Conservation (phyloP, 2,329 filamentous ascomycete species). For the Sarocladium kiliense region DNA sequence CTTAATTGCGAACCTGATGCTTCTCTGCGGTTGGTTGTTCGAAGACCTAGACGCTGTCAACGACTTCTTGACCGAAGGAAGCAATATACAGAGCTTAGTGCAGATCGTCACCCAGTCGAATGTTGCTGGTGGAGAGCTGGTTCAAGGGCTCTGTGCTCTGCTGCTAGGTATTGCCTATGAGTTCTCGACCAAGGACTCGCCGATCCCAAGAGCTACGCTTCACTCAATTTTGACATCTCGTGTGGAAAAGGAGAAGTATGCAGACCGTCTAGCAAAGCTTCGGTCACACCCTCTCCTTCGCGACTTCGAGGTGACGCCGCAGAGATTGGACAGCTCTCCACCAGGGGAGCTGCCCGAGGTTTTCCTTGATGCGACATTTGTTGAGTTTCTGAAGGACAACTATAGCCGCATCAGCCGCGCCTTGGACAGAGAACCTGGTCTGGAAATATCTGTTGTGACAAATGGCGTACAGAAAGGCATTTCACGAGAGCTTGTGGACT, state of each 20-base stretch:
- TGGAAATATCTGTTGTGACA: conserved; percentile 76
- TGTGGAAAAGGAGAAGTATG: conserved; percentile 81
- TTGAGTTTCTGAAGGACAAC: conserved; percentile 95
- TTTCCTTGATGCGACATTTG: conserved; percentile 79
- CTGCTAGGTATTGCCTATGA: conserved; percentile 88
- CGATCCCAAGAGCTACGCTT: conserved; percentile 74
- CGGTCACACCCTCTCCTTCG: conserved; percentile 74
- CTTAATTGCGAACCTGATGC: conserved; percentile 80
- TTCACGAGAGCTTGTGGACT: conserved; percentile 89
- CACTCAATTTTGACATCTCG: conserved; percentile 72
- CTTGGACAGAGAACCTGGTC: conserved; percentile 83
- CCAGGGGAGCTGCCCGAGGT: conserved; percentile 64
- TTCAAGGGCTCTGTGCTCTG: conserved; percentile 79
- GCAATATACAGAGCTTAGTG: conserved; percentile 81
- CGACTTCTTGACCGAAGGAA: conserved; percentile 87
- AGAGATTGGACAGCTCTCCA: conserved; percentile 50
- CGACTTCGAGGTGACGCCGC: conserved; percentile 83
- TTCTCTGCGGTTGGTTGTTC: conserved; percentile 84
- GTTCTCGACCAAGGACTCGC: conserved; percentile 95
- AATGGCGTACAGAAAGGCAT: conserved; percentile 84
- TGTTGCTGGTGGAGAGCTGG: conserved; percentile 56
- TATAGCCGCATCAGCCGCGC: conserved; percentile 79
- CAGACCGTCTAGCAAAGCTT: conserved; percentile 73
- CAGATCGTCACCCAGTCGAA: conserved; percentile 62
- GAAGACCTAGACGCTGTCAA: conserved; percentile 89